Evolutionary conservation across 2,329 filamentous ascomycete genomes (phyloP), one percentile per base, ranked within the genome.

Genomic region (Parasarocladium wereldwijsianum): DNA sequence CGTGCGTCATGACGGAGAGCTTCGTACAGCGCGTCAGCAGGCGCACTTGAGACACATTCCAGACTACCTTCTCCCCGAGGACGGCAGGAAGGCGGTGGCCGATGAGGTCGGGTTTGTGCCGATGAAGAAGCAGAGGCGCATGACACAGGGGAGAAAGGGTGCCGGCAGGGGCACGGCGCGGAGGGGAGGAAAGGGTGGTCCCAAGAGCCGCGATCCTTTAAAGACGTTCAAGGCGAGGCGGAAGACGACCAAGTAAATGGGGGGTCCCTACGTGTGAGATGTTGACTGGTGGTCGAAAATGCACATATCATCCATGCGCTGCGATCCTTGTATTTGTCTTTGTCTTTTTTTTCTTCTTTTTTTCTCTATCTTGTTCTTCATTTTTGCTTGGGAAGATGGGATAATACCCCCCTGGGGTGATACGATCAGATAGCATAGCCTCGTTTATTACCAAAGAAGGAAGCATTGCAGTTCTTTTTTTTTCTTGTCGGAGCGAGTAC

Each of bases 41-140:
- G 70, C 80, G 6, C 90, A 98, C 60, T 60, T 98, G 39, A 92
- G 84, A 55, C 83, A 94, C 51, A 81, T 98, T 2, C 90, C 90
- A 0, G 86, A 94, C 26, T 98, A 98, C 49, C 58, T 98, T 30
- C 61, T 98, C 43, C 90, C 90, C 58, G 66, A 54, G 47, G 85
- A 70, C 46, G 77, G 77, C 24, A 79, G 72, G 51, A 76, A 79
- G 44, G 75, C 67, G 0, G 56, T 83, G 31, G 74, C 32, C 60
- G 66, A 70, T 16, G 66, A 82, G 34, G 64, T 85, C 32, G 83
- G 83, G 2, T 90, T 84, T 44, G 83, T 93, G 19, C 72, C 79
- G 0, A 61, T 76, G 40, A 59, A 60, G 39, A 74, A 70, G 49
- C 40, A 49, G 20, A 13, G 19, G 6, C 23, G 20, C 19, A 30